Conservation (phyloP, 176 grass and related monocot genomes). For the Tuctoria greenei region DNA sequence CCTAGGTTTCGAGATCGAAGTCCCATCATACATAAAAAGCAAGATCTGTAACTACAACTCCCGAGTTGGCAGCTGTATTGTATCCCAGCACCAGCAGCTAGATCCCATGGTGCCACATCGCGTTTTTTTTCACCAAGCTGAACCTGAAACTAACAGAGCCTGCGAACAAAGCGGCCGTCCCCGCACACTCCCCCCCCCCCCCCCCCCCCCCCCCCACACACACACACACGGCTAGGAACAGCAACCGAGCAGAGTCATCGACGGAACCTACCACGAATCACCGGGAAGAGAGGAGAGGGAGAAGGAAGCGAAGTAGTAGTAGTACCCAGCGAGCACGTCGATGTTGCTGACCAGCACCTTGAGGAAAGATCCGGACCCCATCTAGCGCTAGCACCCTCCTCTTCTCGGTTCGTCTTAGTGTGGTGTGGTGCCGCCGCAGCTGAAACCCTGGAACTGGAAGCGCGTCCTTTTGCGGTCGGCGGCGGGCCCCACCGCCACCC, state of each 20-base stretch:
- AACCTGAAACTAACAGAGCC: neutral
- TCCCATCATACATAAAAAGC: neutral
- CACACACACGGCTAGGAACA: neutral
- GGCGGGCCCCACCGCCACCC: constrained; percentile 13
- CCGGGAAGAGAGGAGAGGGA: neutral
- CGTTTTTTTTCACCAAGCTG: neutral
- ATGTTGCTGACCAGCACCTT: constrained; percentile 89
- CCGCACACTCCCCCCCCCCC: constrained; percentile 8
- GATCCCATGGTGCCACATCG: neutral
- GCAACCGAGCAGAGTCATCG: neutral
- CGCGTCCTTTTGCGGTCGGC: constrained; percentile 2
- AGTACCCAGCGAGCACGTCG: constrained; percentile 87
- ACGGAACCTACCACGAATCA: neutral
- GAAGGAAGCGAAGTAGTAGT: neutral
- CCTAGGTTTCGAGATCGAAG: neutral
- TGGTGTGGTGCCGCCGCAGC: neutral
- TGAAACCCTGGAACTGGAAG: constrained; percentile 7
- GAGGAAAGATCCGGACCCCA: constrained; percentile 95
- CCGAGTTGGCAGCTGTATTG: neutral
- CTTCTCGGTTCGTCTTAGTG: neutral
- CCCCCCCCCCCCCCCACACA: too few species aligned
- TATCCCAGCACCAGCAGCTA: neutral
- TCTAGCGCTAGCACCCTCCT: neutral
- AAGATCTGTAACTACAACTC: neutral
- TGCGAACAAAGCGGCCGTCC: too few species aligned